Base-by-base conservation (phyloP, 495 filamentous ascomycete genomes). In the Podospora comata region DNA sequence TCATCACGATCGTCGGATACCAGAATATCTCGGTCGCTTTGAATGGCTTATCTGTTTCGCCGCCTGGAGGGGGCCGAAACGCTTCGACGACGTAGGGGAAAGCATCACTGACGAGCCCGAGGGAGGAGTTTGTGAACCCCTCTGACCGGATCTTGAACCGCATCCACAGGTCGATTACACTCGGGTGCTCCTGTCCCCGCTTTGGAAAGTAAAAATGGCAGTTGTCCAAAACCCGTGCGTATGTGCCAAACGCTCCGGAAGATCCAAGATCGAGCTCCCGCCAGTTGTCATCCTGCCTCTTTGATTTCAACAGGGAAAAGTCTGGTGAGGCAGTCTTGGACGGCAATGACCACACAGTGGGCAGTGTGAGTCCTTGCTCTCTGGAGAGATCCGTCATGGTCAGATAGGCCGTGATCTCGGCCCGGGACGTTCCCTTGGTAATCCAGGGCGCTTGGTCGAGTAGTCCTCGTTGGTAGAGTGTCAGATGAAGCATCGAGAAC, bases 1-100 rank as follows among this genome's bases (percentile, higher is more conserved):
- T 88, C 76, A 92, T 76, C 23, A 89, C 81, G 18, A 95, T 77
- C 3, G 91, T 96, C 0, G 91, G 92, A 79, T 93, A 94, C 92
- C 92, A 94, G 72, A 81, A 84, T 39, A 60, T 48, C 0, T 56
- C 56, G 32, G 68, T 65, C 2, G 56, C 57, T 18, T 44, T 27
- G 26, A 73, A 76, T 6, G 68, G 60, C 67, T 30, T 69, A 11
- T 48, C 9, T 2, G 39, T 48, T 13, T 48, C 13, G 57, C 26
- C 55, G n/a, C 61, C 18, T 16, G 30, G 56, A 13, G 64, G 16
- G 6, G 75, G 74, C 5, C 74, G 65, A 32, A 73, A 70, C 19
- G 68, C 66, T 60, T 77, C 74, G 13, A 77, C 68, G 20, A 74
- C 59, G 60, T 72, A 76, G 32, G 81, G 82, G 62, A 77, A 80